Conservation (phyloP, 2,329 filamentous ascomycete genomes). For the Hyphodiscus sp. region DNA sequence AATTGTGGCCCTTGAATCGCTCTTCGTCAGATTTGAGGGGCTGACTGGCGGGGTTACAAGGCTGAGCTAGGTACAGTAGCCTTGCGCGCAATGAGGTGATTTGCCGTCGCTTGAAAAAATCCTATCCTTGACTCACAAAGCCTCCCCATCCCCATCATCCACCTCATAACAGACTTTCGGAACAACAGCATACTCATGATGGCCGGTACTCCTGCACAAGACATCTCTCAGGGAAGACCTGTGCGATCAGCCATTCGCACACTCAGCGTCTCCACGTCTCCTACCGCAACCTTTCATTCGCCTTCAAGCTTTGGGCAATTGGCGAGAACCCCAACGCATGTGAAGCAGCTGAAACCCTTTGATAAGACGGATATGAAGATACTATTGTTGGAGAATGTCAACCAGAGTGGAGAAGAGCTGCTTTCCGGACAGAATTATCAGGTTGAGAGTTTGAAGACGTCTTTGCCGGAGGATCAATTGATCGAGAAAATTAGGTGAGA, state of each 20-base stretch:
- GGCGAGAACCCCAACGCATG: conserved; percentile 32
- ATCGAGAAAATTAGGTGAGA: conserved; percentile 90
- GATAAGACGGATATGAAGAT: conserved; percentile 96
- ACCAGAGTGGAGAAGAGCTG: conserved; percentile 80
- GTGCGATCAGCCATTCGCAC: conserved; percentile 42
- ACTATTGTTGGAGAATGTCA: conserved; percentile 90
- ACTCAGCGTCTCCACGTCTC: conserved; percentile 67
- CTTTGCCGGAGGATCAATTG: conserved; percentile 83
- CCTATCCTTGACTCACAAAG: background rate
- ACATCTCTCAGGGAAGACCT: conserved; percentile 32
- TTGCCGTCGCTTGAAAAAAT: background rate
- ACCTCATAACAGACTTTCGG: background rate
- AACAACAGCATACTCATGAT: background rate
- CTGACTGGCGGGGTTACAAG: background rate
- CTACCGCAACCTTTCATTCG: conserved; percentile 68
- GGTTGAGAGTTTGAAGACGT: conserved; percentile 85
- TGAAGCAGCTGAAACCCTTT: conserved; percentile 89
- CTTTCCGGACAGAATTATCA: conserved; percentile 85
- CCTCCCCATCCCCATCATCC: background rate
- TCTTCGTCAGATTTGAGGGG: background rate
- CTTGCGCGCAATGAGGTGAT: background rate
- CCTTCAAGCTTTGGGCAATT: conserved; percentile 54
- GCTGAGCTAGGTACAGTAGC: background rate
- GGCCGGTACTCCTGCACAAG: conserved; percentile 33
- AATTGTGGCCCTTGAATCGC: too few relatives aligned